These are phyloP conservation scores for Porphyrellus cyaneotinctus DNA, from an alignment of 768 basidiomycete species.

Conservation along the genomic window DNA sequence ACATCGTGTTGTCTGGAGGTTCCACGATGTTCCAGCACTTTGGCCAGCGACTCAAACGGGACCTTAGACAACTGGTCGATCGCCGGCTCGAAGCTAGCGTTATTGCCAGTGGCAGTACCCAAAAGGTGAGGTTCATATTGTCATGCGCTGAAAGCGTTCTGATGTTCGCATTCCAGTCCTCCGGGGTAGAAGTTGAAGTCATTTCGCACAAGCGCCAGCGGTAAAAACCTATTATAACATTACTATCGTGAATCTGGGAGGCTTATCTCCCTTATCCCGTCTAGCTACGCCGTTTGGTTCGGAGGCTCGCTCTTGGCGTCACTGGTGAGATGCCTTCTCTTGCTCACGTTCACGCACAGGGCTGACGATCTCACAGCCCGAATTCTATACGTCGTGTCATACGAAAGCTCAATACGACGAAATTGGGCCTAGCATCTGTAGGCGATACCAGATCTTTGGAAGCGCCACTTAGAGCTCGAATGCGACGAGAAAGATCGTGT, in stretches of 20 bases:
- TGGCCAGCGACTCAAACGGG: constrained; percentile 85
- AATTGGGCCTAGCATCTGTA: constrained; percentile 73
- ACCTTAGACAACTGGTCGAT: constrained; percentile 92
- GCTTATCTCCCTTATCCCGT: constrained; percentile 8
- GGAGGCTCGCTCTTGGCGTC: constrained; percentile 94
- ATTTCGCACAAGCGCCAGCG: constrained; percentile 47
- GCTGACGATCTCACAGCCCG: constrained; percentile 53
- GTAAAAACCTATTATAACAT: constrained; percentile 34
- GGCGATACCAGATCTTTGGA: constrained; percentile 91
- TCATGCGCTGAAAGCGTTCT: not conserved
- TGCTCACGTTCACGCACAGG: not conserved
- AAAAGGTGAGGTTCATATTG: constrained; percentile 51
- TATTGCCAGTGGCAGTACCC: constrained; percentile 64
- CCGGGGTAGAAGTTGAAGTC: constrained; percentile 84
- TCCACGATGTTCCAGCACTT: constrained; percentile 99
- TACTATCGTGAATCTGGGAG: not conserved
- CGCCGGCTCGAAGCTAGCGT: constrained; percentile 78
- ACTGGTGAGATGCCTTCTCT: constrained; percentile 51
- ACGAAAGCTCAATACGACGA: constrained; percentile 94
- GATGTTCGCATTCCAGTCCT: constrained; percentile 53
- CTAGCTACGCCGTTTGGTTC: constrained; percentile 93
- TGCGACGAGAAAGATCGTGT: not conserved
- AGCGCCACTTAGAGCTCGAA: constrained; percentile 61
- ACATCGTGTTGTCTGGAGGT: constrained; percentile 95
- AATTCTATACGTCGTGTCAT: constrained; percentile 92